Percentiles rank a stretch among this genome's conserved stretches.
Conservation (phyloP, 495 filamentous ascomycete genomes). For the Diplogelasinospora grovesii region DNA sequence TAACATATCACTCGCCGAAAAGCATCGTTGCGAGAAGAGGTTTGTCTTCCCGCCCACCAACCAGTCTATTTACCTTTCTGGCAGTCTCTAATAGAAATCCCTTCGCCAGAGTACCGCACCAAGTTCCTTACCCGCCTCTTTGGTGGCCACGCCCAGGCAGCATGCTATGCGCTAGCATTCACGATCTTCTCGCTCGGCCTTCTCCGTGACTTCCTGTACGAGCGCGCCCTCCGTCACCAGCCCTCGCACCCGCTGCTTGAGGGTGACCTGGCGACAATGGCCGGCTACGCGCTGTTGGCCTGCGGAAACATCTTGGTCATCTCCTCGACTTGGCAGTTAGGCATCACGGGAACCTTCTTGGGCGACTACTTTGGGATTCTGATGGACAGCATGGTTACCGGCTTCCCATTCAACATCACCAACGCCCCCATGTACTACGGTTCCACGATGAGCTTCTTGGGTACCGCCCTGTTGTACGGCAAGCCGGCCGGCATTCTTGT, state of each 20-base stretch:
- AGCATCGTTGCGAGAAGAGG: conserved; percentile 65
- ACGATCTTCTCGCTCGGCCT: conserved; percentile 89
- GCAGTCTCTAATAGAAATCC: conserved; percentile 11
- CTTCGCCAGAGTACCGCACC: conserved; percentile 77
- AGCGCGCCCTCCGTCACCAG: conserved; percentile 69
- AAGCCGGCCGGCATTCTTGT: conserved; percentile 82
- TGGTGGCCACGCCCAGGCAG: conserved; percentile 67
- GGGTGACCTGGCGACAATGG: conserved; percentile 39
- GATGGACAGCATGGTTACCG: conserved; percentile 88
- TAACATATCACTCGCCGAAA: conserved; percentile 13
- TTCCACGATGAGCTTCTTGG: conserved; percentile 84
- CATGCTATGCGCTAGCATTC: conserved; percentile 83
- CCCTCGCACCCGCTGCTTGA: conserved; percentile 62
- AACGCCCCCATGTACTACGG: conserved; percentile 96
- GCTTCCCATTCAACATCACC: conserved; percentile 92
- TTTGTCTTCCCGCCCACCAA: conserved; percentile 23
- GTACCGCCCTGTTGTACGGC: conserved; percentile 79
- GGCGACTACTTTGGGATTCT: conserved; percentile 98
- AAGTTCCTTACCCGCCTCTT: conserved; percentile 83
- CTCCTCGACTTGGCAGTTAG: conserved; percentile 84
- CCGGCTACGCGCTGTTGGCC: conserved; percentile 63
- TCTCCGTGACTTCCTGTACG: conserved; percentile 71
- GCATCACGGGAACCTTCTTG: conserved; percentile 92
- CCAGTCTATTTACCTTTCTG: background rate
- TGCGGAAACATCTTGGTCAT: conserved; percentile 80